Percentiles rank a stretch among this genome's conserved stretches.
phyloP scores from a whole-genome alignment of 1,284 basidiomycete species.

The Rhodofomes roseus region DNA sequence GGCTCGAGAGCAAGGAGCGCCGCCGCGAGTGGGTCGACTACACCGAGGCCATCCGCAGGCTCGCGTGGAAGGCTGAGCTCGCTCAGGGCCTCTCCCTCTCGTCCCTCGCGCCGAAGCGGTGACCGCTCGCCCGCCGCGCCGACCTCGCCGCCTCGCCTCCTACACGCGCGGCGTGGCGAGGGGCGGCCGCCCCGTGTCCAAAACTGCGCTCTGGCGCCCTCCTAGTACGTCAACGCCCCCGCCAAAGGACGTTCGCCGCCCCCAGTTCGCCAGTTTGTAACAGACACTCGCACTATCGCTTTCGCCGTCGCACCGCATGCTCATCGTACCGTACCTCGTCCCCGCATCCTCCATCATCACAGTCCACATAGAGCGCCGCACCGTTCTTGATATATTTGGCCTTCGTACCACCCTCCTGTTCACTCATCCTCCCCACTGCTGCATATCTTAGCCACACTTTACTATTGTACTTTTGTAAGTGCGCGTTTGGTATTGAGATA shows the following conservation, averaged over 20 bases:
- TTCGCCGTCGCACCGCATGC: slow-evolving; percentile 2
- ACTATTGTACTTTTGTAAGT: slow-evolving; percentile 4
- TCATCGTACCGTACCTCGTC: background rate
- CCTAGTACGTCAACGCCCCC: background rate
- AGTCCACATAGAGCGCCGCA: slow-evolving; percentile 5
- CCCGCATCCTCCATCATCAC: background rate
- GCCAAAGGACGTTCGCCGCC: background rate
- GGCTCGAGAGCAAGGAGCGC: slow-evolving; percentile 75
- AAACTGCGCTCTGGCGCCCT: slow-evolving; percentile 2
- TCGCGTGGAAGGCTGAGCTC: slow-evolving; percentile 79
- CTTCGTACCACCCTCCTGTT: background rate
- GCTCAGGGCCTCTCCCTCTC: slow-evolving; percentile 67
- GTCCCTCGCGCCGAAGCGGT: slow-evolving; percentile 51
- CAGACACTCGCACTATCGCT: slow-evolving; percentile 9
- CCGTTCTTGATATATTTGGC: background rate
- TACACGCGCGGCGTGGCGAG: background rate
- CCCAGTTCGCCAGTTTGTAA: background rate
- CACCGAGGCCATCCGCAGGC: slow-evolving; percentile 64
- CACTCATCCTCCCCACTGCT: background rate
- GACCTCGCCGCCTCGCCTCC: background rate
- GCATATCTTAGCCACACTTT: slow-evolving; percentile 14
- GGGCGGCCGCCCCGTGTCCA: background rate
- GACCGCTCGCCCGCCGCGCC: slow-evolving; percentile 7
- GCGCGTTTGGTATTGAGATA: background rate
- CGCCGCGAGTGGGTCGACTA: slow-evolving; percentile 82